Percentiles rank a stretch among this genome's conserved stretches.
phyloP scores from a whole-genome alignment of 2,329 filamentous ascomycete species.

The Colletotrichum sp. region DNA sequence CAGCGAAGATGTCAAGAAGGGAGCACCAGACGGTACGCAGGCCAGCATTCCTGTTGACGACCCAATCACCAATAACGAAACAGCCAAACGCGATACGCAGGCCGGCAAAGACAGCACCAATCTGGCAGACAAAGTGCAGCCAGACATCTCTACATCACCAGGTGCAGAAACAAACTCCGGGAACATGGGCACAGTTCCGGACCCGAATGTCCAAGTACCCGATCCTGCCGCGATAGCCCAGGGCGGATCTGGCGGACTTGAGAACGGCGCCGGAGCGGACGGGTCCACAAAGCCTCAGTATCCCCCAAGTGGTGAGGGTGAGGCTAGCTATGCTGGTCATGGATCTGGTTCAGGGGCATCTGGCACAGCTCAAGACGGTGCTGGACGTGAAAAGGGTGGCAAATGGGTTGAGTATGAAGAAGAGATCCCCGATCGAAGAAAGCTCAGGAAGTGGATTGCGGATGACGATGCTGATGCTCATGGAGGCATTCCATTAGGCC shows the following conservation, averaged over 20 bases:
- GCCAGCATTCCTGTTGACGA: neutral
- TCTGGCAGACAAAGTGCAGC: neutral
- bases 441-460: neutral
- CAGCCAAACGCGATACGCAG: neutral
- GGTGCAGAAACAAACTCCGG: neutral
- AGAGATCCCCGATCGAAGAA: neutral
- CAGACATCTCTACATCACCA: neutral
- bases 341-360: neutral
- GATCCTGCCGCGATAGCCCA: neutral
- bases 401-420: neutral
- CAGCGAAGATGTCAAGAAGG: neutral
- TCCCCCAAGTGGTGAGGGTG: neutral
- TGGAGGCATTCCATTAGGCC: neutral
- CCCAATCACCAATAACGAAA: neutral
- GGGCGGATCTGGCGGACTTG: neutral
- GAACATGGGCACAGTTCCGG: neutral
- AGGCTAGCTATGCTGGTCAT: neutral
- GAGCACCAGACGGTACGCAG: neutral
- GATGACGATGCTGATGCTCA: neutral
- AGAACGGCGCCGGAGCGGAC: neutral
- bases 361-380: neutral
- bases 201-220: neutral
- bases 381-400: neutral
- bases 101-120: neutral
- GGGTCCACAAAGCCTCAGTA: neutral